Percentiles rank a stretch among this genome's conserved stretches.
Conservation (phyloP, 352 stramenopile genomes). For the Pythium dissotocum region DNA sequence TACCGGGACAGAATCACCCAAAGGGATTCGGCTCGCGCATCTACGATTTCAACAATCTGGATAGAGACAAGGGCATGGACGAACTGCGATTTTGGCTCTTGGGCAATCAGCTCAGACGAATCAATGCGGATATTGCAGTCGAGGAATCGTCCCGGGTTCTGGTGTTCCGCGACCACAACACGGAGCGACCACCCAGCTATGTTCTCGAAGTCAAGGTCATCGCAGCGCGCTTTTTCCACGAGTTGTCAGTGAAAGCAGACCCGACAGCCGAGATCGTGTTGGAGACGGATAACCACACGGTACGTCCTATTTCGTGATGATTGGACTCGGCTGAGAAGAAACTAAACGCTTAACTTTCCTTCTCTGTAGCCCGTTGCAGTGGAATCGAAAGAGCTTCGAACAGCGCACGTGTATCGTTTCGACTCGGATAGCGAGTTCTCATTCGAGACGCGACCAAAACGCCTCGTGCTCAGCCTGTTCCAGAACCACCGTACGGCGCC, state of each 20-base stretch:
- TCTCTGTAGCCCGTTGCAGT: slow-evolving; percentile 25
- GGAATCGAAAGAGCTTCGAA: slow-evolving; percentile 76
- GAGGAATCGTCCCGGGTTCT: slow-evolving; percentile 79
- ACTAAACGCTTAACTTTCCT: neutral
- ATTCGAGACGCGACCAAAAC: slow-evolving; percentile 62
- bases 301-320: slow-evolving; percentile 14
- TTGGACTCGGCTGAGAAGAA: neutral
- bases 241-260: slow-evolving; percentile 62
- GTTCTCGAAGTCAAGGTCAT: slow-evolving; percentile 85
- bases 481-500: slow-evolving; percentile 42
- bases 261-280: slow-evolving; percentile 59
- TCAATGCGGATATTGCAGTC: slow-evolving; percentile 78
- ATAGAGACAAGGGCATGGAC: slow-evolving; percentile 72
- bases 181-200: slow-evolving; percentile 57
- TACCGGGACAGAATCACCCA: slow-evolving; percentile 46
- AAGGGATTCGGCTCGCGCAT: slow-evolving; percentile 64
- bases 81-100: slow-evolving; percentile 72
- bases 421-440: slow-evolving; percentile 78
- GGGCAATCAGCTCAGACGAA: slow-evolving; percentile 61
- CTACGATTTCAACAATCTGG: slow-evolving; percentile 86
- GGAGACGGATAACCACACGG: slow-evolving; percentile 65
- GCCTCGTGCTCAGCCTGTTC: slow-evolving; percentile 68
- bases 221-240: slow-evolving; percentile 63
- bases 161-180: slow-evolving; percentile 72
- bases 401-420: slow-evolving; percentile 81